Base-by-base conservation (phyloP, 2,329 filamentous ascomycete species). In the Epichloe gansuensis region DNA sequence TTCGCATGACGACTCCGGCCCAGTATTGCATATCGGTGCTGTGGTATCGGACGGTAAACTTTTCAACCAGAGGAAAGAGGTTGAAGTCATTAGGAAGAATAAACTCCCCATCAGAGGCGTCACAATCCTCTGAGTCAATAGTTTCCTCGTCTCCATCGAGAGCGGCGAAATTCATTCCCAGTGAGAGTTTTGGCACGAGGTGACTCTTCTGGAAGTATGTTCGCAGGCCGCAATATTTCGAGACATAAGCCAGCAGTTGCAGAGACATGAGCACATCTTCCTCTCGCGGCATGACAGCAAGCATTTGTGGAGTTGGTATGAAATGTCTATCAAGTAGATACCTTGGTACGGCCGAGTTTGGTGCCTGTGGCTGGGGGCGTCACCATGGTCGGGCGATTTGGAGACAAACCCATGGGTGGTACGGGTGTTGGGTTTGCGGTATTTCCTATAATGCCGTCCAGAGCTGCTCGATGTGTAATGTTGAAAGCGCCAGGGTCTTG, bases 1-100 rank as follows among this genome's bases (percentile, higher is more conserved):
- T 98, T 58, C 93, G 82, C 93, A 98, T 98, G 46, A 98, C 93
- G 15, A 98, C 93, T 56, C 91, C 93, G 17, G 93, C 93, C 93
- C 93, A 98, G 73, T 98, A 98, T 68, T 96, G 91, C 93, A 98
- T 98, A 66, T 96, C 91, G 55, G 89, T 88, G 58, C 88, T 90
- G 70, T 96, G 89, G 65, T 96, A 90, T 58, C 93, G 83, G 34
- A 96, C 88, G 4, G 93, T 98, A 67, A 97, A 98, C 69, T 96
- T 97, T 70, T 98, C 93, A 47, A 98, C 93, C 38, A 98, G 75
- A 2, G 93, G 93, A 71, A 98, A 98, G 59, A 98, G 95, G 70
- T 98, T 98, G 71, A 95, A 91, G 67, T 97, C 89, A 64, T 97
- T 91, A 13, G 91, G 87, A 7, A 95, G 77, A 28, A 94, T 73